These are phyloP conservation scores for Flaveria bidentis DNA, from an alignment of 129 eudicot species.

Conservation along the genomic window DNA sequence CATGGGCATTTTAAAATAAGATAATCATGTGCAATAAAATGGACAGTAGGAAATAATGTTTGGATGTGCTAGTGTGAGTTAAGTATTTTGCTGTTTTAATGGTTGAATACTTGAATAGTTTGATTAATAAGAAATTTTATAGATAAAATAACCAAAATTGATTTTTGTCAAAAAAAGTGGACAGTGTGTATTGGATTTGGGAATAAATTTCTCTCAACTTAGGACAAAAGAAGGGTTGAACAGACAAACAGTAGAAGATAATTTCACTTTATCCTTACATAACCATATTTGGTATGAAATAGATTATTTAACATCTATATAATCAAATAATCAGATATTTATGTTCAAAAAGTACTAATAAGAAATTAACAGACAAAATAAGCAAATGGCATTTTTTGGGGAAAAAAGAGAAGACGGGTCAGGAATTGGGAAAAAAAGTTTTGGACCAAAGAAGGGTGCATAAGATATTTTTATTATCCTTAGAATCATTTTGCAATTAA, in stretches of 20 bases:
- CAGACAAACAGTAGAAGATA: background rate
- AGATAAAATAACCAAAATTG: background rate
- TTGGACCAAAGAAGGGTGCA: background rate
- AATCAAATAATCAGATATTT: background rate
- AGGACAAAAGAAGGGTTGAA: background rate
- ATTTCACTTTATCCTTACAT: background rate
- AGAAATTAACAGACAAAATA: background rate
- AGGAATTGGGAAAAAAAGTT: background rate
- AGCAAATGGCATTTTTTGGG: background rate
- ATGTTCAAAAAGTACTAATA: background rate
- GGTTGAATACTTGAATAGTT: background rate
- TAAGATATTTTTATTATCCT: background rate
- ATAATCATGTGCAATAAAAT: background rate
- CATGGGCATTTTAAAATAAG: background rate
- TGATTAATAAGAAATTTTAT: background rate
- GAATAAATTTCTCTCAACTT: background rate
- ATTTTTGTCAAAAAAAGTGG: background rate
- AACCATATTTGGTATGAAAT: background rate
- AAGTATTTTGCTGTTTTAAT: background rate
- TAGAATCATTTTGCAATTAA: background rate
- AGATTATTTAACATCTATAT: background rate
- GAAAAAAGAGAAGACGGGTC: background rate
- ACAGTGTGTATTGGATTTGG: background rate
- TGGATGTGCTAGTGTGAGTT: background rate
- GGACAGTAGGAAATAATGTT: background rate